Evolutionary conservation across 139 green algal genomes (phyloP).

Genomic region (Auxenochlorella protothecoides): DNA sequence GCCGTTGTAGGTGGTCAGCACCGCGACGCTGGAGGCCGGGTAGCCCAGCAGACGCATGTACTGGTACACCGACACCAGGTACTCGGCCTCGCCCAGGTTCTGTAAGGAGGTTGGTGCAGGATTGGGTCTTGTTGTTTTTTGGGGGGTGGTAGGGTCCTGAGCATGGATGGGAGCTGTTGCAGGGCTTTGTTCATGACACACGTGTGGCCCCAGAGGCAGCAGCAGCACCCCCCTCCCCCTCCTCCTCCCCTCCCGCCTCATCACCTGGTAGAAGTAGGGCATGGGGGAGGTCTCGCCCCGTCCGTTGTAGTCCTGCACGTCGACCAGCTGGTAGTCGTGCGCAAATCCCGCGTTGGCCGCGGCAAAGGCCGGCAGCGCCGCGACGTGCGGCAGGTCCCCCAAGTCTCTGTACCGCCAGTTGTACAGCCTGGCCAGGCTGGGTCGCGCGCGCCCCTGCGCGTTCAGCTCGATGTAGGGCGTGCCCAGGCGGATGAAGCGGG

Average conservation of each 20-base stretch:
- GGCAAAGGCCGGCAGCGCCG: conserved; percentile 28
- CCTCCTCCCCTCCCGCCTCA: too few species aligned
- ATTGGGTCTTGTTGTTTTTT: neutral
- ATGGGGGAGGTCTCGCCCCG: conserved; percentile 70
- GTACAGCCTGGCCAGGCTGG: conserved; percentile 82
- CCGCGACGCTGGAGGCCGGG: conserved; percentile 78
- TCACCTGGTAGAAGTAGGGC: conserved; percentile 81
- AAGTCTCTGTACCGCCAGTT: conserved; percentile 91
- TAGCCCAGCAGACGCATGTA: conserved; percentile 95
- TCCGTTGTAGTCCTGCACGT: conserved; percentile 77
- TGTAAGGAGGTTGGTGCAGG: conserved; percentile 26
- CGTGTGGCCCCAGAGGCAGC: too few species aligned
- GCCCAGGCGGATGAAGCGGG: conserved; percentile 90
- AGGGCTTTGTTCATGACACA: too few species aligned
- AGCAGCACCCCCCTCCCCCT: too few species aligned
- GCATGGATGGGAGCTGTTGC: neutral
- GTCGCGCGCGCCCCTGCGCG: conserved; percentile 77
- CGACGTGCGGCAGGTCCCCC: conserved; percentile 75
- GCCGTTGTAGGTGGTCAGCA: conserved; percentile 98
- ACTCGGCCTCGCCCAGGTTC: conserved; percentile 94
- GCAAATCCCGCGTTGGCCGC: conserved; percentile 82
- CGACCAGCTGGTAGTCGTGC: conserved; percentile 86
- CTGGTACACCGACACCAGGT: conserved; percentile 75
- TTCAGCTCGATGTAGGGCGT: conserved; percentile 91
- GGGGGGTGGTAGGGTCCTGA: too few species aligned